These are phyloP conservation scores for Fusarium cyanostomum DNA, from an alignment of 2,329 filamentous ascomycete species.

Conservation along the genomic window DNA sequence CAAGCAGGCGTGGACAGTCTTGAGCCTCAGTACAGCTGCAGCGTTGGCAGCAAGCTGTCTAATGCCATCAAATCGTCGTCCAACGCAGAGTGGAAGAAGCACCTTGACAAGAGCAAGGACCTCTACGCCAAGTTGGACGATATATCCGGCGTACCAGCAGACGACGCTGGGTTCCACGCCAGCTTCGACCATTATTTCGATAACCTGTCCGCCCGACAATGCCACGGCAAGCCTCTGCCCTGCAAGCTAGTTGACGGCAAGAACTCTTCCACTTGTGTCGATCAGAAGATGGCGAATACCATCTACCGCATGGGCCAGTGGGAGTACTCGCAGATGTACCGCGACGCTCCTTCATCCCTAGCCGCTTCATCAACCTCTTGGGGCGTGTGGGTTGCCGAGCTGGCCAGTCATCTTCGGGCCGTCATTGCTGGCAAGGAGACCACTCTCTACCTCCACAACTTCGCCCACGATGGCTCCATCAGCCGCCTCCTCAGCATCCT, in stretches of 20 bases:
- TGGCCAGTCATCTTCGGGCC: conserved; percentile 71
- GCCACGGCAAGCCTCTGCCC: conserved; percentile 76
- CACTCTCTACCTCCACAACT: conserved; percentile 74
- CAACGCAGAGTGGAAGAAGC: conserved; percentile 67
- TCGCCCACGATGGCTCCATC: conserved; percentile 81
- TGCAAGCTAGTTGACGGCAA: conserved; percentile 63
- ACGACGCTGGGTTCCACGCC: conserved; percentile 71
- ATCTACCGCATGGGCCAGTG: conserved; percentile 82
- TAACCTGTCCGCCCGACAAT: conserved; percentile 81
- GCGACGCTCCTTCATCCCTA: conserved; percentile 70
- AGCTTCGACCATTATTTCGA: conserved; percentile 87
- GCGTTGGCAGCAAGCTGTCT: conserved; percentile 57
- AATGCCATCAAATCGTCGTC: conserved; percentile 54
- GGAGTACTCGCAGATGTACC: conserved; percentile 83
- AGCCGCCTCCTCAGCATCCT: conserved; percentile 72
- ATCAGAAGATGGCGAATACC: conserved; percentile 68
- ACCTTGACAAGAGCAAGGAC: conserved; percentile 64
- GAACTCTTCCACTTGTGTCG: conserved; percentile 67
- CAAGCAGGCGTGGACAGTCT: conserved; percentile 73
- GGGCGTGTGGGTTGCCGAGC: conserved; percentile 79
- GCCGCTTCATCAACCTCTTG: conserved; percentile 68
- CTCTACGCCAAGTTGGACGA: conserved; percentile 71
- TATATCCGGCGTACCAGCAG: conserved; percentile 70
- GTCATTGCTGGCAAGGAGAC: conserved; percentile 53
- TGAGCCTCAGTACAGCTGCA: conserved; percentile 77